These are phyloP conservation scores for Claviceps citrina DNA, from an alignment of 2,329 filamentous ascomycete genomes.

Conservation along the genomic window DNA sequence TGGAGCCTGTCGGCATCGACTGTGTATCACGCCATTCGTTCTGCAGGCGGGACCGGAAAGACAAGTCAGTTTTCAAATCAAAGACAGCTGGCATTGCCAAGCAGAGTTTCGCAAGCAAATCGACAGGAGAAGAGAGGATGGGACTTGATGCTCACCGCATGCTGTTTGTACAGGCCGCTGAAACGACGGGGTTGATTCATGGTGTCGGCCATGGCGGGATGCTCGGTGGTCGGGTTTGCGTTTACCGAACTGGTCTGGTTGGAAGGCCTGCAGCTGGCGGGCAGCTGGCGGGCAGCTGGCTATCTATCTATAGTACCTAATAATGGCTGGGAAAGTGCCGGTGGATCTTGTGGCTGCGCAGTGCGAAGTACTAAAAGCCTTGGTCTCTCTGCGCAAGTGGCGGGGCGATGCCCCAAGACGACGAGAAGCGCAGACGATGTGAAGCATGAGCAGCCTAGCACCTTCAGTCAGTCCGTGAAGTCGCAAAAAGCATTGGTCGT, in stretches of 20 bases:
- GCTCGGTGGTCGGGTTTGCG: background rate
- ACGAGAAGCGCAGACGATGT: background rate
- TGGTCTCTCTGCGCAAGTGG: background rate
- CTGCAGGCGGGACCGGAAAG: conserved; percentile 7
- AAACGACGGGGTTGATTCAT: conserved; percentile 16
- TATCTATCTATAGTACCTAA: too few relatives aligned
- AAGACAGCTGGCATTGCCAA: too few relatives aligned
- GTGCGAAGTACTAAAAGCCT: background rate
- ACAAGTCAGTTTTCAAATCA: background rate
- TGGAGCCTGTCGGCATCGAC: conserved; percentile 1
- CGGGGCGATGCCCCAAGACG: background rate
- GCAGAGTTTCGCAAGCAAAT: background rate
- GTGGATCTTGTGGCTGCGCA: too few relatives aligned
- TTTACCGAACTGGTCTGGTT: background rate
- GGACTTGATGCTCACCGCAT: conserved; percentile 38
- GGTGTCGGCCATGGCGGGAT: conserved; percentile 6
- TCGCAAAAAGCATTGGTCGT: background rate
- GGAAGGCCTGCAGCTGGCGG: background rate
- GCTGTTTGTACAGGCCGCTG: conserved; percentile 38
- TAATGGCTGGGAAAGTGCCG: too few relatives aligned
- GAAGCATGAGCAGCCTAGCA: background rate
- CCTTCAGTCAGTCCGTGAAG: background rate
- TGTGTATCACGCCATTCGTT: conserved; percentile 10
- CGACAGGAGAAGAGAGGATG: background rate
- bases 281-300: background rate